Evolutionary conservation across 2,329 filamentous ascomycete genomes (phyloP), one percentile per base, ranked within the genome.

Genomic region (Fusarium sp.): DNA sequence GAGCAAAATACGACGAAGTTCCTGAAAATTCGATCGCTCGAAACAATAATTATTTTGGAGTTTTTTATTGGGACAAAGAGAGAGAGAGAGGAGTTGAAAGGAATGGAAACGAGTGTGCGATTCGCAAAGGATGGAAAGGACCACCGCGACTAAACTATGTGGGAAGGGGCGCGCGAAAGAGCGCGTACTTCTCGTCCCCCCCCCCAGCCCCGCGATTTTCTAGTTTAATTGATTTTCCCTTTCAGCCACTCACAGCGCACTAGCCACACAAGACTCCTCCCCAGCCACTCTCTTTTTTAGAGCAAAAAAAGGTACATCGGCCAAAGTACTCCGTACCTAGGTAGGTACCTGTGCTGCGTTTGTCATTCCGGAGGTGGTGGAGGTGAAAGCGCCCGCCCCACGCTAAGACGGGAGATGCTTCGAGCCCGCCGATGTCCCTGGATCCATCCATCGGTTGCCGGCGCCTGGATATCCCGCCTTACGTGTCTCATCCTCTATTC

Each of bases 191-290:
- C 47, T 31, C 14, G 22, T 66, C 62, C 54, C 63, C 78, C 78
- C 65, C 78, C 78, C n/a, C n/a, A 79, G 78, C 78, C 78, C 78
- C 78, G 75, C 78, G 77, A 76, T 70, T 79, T 76, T 76, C 57
- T 11, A 52, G 40, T 72, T 75, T 73, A 77, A 77, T 76, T 77
- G 75, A 74, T 72, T 71, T 11, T 9, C 6, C n/a, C 2, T 6
- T 62, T 54, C 62, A 68, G 70, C 71, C 65, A 70, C 72, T 69
- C 56, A 11, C 16, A 22, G 13, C 24, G 38, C 66, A 73, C 54
- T 8, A 42, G 73, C 73, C 72, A 74, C 71, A 69, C 11, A 0
- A 9, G 2, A 9, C 27, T 29, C 6, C 20, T 13, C 18, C 56
- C 38, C 56, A 66, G 63, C 63, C 63, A 62, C 45, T 34, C 11